Percentiles rank a stretch among this genome's conserved stretches.
Conservation (phyloP, 148 eudicot genomes). For the Rhododendron henanense region DNA sequence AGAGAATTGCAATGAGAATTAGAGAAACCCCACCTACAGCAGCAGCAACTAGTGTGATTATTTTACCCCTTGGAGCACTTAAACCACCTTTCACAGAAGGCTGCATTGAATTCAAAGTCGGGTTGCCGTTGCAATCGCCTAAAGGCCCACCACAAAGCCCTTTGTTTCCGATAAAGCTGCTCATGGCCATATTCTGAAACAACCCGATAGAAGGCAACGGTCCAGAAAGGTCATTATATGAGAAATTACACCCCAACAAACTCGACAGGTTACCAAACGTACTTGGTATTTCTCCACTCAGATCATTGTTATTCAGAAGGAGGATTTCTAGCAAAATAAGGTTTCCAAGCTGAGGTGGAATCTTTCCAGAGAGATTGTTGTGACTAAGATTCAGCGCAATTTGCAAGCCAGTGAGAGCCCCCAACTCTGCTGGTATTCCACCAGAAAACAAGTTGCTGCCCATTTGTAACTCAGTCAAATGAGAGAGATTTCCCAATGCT, state of each 20-base stretch:
- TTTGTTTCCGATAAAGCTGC: conserved; percentile 66
- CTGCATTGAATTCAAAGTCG: conserved; percentile 26
- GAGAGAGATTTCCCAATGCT: conserved; percentile 73
- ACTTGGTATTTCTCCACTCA: conserved; percentile 80
- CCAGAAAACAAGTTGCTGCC: conserved; percentile 80
- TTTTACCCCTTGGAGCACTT: conserved; percentile 45
- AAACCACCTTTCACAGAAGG: conserved; percentile 20
- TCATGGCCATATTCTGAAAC: conserved; percentile 62
- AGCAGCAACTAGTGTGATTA: conserved; percentile 50
- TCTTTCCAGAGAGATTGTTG: conserved; percentile 70
- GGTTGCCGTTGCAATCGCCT: conserved; percentile 33
- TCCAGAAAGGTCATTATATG: conserved; percentile 72
- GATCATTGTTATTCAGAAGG: conserved; percentile 70
- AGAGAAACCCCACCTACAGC: conserved; percentile 81
- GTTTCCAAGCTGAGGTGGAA: conserved; percentile 82
- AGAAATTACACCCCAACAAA: conserved; percentile 75
- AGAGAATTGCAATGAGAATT: conserved; percentile 50
- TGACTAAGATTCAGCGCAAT: conserved; percentile 79
- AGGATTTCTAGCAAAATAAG: conserved; percentile 72
- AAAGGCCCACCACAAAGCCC: conserved; percentile 86
- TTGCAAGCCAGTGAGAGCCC: conserved; percentile 72
- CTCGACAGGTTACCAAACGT: conserved; percentile 79
- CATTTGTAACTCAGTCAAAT: conserved; percentile 74
- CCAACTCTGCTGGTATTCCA: conserved; percentile 65
- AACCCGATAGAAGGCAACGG: conserved; percentile 64